Evolutionary conservation across 106 monocot species (phyloP), one percentile per base, ranked within the genome.

Genomic region (Dendrobium officinale): DNA sequence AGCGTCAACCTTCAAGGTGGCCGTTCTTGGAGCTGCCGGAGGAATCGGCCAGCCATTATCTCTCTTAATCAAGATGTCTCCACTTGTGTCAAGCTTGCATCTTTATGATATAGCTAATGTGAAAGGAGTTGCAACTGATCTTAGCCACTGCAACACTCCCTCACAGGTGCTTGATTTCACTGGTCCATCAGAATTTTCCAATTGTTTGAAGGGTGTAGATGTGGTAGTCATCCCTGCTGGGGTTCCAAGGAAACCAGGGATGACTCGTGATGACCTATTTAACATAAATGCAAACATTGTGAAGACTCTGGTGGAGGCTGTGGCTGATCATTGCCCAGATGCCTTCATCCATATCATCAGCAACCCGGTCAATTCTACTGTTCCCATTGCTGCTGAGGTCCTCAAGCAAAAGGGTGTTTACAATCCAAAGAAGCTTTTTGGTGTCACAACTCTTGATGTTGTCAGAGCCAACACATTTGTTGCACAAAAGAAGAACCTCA

Each of bases 381-480:
- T 82, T 16, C 82, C 82, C 24, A 82, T 82, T 33, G 82, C 82
- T 27, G 77, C 82, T 8, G 82, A 77, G 51, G 82, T 82, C 27
- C 82, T 82, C 44, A 82, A 82, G 29, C 75, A 82, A 47, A 82
- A 82, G 54, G 82, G 82, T 5, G 82, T 78, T 37, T 82, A 82
- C 24, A 59, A 82, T 72, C 82, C 82, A 15, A 82, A 77, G 82
- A 82, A 82, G 82, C 82, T 82, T 51, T 82, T 82, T 42, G 82
- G 82, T 41, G 82, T 82, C 6, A 77, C 82, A 0, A 82, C 77
- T 16, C 77, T 82, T 29, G 82, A 82, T 42, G 72, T 82, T 55
- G 82, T 82, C 22, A 54, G 82, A 26, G 82, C 82, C 11, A 82
- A 82, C 77, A 77, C 82, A 67, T 82, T 82, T 82, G 82, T 82